A percentile compares a stretch with the other conserved stretches of the same genome.
phyloP scores from a whole-genome alignment of 2,329 filamentous ascomycete genomes.

The Colletotrichum spinosum region DNA sequence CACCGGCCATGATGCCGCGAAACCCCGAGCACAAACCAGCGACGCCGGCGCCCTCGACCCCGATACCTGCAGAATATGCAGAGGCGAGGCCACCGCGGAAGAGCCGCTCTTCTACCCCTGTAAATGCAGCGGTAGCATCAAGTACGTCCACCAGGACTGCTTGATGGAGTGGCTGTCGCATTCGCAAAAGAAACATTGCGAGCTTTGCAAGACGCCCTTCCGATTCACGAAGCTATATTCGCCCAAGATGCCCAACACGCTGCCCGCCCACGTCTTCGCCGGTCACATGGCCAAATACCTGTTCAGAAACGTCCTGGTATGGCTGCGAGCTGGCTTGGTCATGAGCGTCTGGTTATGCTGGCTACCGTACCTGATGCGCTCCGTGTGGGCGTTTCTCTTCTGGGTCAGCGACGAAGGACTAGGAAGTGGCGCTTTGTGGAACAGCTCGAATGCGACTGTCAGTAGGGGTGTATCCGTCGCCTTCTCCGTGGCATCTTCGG shows the following conservation, averaged over 20 bases:
- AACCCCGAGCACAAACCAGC: slow-evolving; percentile 25
- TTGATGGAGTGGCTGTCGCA: slow-evolving; percentile 99
- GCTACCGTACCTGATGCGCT: slow-evolving; percentile 90
- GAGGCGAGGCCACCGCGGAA: slow-evolving; percentile 83
- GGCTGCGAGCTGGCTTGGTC: slow-evolving; percentile 83
- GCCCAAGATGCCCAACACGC: slow-evolving; percentile 87
- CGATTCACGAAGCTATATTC: slow-evolving; percentile 98
- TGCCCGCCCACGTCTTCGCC: slow-evolving; percentile 85
- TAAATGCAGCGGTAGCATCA: slow-evolving; percentile 99
- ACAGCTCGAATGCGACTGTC: slow-evolving; percentile 32
- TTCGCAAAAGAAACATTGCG: slow-evolving; percentile 99
- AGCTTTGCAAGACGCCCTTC: slow-evolving; percentile 98
- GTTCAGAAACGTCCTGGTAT: slow-evolving; percentile 77
- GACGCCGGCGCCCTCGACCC: slow-evolving; percentile 56
- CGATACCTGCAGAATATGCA: slow-evolving; percentile 97
- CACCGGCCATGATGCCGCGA: slow-evolving; percentile 12
- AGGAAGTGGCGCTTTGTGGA: slow-evolving; percentile 47
- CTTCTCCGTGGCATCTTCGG: slow-evolving; percentile 40
- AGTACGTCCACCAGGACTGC: slow-evolving; percentile 97
- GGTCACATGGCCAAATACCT: slow-evolving; percentile 82
- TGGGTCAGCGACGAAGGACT: slow-evolving; percentile 89
- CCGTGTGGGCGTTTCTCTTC: slow-evolving; percentile 93
- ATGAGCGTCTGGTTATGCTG: slow-evolving; percentile 88
- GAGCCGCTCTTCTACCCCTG: slow-evolving; percentile 97
- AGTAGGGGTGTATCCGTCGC: slow-evolving; percentile 31